Conservation (phyloP, 1,139 yeast species). For the Blastobotrys serpentis region DNA sequence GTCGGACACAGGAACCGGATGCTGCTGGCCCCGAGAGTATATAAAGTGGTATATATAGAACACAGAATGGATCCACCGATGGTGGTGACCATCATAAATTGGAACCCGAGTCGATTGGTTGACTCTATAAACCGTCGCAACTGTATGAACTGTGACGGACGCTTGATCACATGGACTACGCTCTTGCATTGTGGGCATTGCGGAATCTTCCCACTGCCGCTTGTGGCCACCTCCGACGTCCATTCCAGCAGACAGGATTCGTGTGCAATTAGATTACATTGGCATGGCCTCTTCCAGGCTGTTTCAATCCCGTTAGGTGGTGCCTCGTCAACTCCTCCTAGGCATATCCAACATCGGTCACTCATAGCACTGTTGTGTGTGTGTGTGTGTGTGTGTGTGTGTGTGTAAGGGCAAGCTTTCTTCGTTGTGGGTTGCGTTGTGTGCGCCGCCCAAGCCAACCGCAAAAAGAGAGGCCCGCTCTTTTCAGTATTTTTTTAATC, state of each 20-base stretch:
- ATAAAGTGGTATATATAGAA: constrained; percentile 31
- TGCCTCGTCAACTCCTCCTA: constrained; percentile 42
- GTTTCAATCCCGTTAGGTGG: constrained; percentile 35
- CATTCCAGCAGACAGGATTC: constrained; percentile 46
- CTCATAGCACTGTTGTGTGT: not conserved
- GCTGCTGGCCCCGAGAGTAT: constrained; percentile 38
- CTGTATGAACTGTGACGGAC: constrained; percentile 31
- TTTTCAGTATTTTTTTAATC: too few relatives aligned
- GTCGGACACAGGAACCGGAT: constrained; percentile 39
- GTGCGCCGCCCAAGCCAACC: too few relatives aligned
- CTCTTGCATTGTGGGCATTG: constrained; percentile 49
- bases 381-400: not conserved
- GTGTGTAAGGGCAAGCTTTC: not conserved
- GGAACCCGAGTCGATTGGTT: constrained; percentile 25
- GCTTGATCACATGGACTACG: constrained; percentile 35
- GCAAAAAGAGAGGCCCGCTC: too few relatives aligned
- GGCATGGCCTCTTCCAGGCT: constrained; percentile 45
- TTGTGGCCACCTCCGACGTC: constrained; percentile 40
- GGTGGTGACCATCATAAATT: constrained; percentile 31
- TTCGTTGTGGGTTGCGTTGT: too few relatives aligned
- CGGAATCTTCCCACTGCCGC: constrained; percentile 22
- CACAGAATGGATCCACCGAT: constrained; percentile 33
- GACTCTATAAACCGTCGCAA: constrained; percentile 31
- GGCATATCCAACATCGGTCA: constrained; percentile 47
- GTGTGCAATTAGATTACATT: constrained; percentile 47